These are phyloP conservation scores for Phytopythium aichiense DNA, from an alignment of 352 stramenopile species.

Conservation along the genomic window DNA sequence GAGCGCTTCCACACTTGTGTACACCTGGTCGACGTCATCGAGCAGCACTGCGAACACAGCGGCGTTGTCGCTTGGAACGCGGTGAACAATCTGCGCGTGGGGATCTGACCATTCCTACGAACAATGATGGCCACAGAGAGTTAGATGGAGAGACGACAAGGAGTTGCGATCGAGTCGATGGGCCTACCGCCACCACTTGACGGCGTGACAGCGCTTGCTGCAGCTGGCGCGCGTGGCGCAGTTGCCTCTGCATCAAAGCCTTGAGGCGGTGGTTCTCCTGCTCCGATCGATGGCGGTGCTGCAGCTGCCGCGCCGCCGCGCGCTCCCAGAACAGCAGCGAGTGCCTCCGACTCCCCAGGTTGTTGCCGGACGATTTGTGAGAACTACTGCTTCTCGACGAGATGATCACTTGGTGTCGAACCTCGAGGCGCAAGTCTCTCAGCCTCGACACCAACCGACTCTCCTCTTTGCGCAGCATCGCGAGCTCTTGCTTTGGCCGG, in stretches of 20 bases:
- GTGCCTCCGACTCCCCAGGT: background rate
- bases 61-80: background rate
- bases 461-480: background rate
- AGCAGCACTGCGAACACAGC: background rate
- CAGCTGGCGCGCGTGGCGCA: slow-evolving; percentile 19
- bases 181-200: slow-evolving; percentile 6
- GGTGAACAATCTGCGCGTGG: too few relatives aligned
- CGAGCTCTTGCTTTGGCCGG: slow-evolving; percentile 1
- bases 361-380: background rate
- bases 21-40: background rate
- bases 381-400: background rate
- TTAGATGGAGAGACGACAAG: too few relatives aligned
- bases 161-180: too few relatives aligned
- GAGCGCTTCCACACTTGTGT: too few relatives aligned
- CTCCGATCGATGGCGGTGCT: slow-evolving; percentile 21
- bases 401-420: background rate
- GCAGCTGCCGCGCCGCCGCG: slow-evolving; percentile 18
- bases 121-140: background rate
- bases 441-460: background rate
- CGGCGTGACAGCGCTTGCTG: slow-evolving; percentile 17
- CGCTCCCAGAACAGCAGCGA: slow-evolving; percentile 22
- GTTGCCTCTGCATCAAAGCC: slow-evolving; percentile 19
- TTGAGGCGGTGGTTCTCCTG: slow-evolving; percentile 24
- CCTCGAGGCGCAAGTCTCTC: background rate
- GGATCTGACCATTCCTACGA: background rate